Evolutionary conservation across 352 stramenopile genomes (phyloP).

Genomic region (Pythium aristosporum): DNA sequence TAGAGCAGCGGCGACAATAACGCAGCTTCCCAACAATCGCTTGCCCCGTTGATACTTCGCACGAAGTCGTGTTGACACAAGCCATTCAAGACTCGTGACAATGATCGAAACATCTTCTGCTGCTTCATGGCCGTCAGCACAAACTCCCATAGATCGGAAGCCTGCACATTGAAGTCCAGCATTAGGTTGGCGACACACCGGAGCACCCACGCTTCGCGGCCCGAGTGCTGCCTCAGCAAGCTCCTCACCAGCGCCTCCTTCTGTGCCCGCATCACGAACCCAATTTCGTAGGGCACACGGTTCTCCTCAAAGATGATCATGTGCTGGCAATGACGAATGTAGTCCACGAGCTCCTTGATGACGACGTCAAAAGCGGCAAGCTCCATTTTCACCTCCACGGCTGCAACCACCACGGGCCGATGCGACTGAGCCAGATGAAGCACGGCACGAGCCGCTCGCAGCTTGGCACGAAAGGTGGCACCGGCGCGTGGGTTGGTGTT

Average conservation of each 20-base stretch:
- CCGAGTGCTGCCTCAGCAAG: conserved; percentile 32
- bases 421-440: conserved; percentile 31
- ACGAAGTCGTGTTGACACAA: conserved; percentile 27
- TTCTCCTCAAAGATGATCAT: conserved; percentile 43
- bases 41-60: conserved; percentile 24
- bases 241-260: conserved; percentile 36
- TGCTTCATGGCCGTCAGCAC: conserved; percentile 29
- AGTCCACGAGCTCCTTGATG: conserved; percentile 31
- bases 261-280: conserved; percentile 34
- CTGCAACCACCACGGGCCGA: conserved; percentile 12
- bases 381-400: conserved; percentile 26
- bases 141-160: conserved; percentile 34
- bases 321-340: conserved; percentile 32
- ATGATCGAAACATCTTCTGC: conserved; percentile 31
- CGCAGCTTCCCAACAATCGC: conserved; percentile 29
- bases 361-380: conserved; percentile 20
- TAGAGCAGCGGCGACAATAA: conserved; percentile 29
- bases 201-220: conserved; percentile 23
- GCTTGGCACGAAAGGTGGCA: conserved; percentile 41
- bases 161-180: conserved; percentile 38
- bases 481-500: conserved; percentile 31
- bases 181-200: conserved; percentile 30
- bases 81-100: conserved; percentile 29
- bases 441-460: conserved; percentile 27
- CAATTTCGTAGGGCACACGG: conserved; percentile 34